Evolutionary conservation across 2,329 filamentous ascomycete species (phyloP).

Genomic region (Paraphaeosphaeria sporulosa): DNA sequence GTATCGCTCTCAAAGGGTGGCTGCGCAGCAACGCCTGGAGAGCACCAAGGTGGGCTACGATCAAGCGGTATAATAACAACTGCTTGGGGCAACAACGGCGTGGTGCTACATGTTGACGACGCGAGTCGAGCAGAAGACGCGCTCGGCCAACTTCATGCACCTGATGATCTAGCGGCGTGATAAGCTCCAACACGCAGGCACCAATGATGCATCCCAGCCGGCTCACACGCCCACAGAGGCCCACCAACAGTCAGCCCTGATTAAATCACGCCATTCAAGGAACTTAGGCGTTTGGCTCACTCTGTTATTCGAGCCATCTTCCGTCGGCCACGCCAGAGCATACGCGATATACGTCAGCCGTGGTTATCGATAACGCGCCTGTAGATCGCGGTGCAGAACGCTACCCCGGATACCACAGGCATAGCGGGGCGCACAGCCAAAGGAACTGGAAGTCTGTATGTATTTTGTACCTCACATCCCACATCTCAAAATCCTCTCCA

Average conservation of each 20-base stretch:
- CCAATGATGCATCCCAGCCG: slow-evolving; percentile 18
- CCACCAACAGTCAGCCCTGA: slow-evolving; percentile 12
- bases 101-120: slow-evolving; percentile 31
- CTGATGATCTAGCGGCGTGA: slow-evolving; percentile 19
- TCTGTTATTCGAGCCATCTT: not conserved
- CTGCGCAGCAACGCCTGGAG: slow-evolving; percentile 10
- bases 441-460: not conserved
- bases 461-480: no score
- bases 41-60: slow-evolving; percentile 10
- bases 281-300: not conserved
- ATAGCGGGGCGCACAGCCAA: not conserved
- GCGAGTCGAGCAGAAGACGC: slow-evolving; percentile 30
- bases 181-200: slow-evolving; percentile 22
- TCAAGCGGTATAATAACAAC: slow-evolving; percentile 28
- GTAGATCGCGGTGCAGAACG: not conserved
- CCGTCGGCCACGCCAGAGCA: slow-evolving; percentile 4
- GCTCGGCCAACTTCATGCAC: slow-evolving; percentile 28
- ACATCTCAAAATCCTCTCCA: not conserved
- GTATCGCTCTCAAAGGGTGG: slow-evolving; percentile 25
- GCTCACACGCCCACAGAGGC: slow-evolving; percentile 22
- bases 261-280: not conserved
- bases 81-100: slow-evolving; percentile 41
- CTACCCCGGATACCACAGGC: not conserved
- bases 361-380: slow-evolving; percentile 26
- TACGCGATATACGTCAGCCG: slow-evolving; percentile 20